Conservation (phyloP, 2,329 filamentous ascomycete genomes). For the Periconia sp. region DNA sequence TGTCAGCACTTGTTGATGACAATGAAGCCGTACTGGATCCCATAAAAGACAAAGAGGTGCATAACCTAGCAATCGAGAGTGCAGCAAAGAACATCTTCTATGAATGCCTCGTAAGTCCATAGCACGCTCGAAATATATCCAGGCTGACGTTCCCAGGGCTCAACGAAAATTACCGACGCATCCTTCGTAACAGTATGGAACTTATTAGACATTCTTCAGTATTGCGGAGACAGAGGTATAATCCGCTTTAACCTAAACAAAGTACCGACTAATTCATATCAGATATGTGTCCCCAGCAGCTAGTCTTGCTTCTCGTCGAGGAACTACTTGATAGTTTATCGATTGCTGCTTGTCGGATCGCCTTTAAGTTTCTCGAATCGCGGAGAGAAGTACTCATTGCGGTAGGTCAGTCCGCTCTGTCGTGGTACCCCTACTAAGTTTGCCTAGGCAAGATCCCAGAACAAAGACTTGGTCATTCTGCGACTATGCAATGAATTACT, state of each 20-base stretch:
- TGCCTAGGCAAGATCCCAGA: slow-evolving; percentile 47
- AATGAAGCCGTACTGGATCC: slow-evolving; percentile 33
- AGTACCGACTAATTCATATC: too few relatives aligned
- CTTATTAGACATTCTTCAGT: slow-evolving; percentile 86
- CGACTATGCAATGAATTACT: slow-evolving; percentile 93
- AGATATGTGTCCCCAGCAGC: slow-evolving; percentile 71
- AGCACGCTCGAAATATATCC: slow-evolving; percentile 5
- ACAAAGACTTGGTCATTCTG: slow-evolving; percentile 88
- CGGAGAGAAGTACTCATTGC: slow-evolving; percentile 86
- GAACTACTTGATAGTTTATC: slow-evolving; percentile 96
- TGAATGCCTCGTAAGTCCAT: slow-evolving; percentile 71
- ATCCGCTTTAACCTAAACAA: too few relatives aligned
- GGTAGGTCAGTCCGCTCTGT: slow-evolving; percentile 51
- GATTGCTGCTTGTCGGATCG: slow-evolving; percentile 84
- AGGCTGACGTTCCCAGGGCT: slow-evolving; percentile 60
- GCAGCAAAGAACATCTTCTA: slow-evolving; percentile 84
- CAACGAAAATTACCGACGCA: slow-evolving; percentile 76
- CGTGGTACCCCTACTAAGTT: slow-evolving; percentile 27
- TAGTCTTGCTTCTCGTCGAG: slow-evolving; percentile 90
- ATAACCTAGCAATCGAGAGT: slow-evolving; percentile 77
- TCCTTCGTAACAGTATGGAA: slow-evolving; percentile 90
- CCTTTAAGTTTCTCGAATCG: slow-evolving; percentile 96
- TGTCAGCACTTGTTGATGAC: slow-evolving; percentile 44
- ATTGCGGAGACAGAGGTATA: slow-evolving; percentile 83
- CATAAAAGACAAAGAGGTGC: slow-evolving; percentile 54